Evolutionary conservation across 1,139 yeast species (phyloP), one percentile per base, ranked within the genome.

Genomic region (Zygotorulaspora mrakii): DNA sequence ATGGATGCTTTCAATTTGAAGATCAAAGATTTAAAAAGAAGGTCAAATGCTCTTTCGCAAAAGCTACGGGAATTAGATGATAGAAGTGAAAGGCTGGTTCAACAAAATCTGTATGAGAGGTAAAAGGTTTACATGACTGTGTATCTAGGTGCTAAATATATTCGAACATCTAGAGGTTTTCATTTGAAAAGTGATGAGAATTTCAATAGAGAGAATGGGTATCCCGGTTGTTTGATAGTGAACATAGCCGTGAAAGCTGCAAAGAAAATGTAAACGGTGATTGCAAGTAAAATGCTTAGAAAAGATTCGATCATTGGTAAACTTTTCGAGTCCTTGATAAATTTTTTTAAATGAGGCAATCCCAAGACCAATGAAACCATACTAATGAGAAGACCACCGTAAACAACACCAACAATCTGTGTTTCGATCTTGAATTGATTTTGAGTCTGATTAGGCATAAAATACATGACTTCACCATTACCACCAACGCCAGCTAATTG

Each of bases 401-500:
- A 85, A 7, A 82, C 44, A 32, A 82, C 71, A 3, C 82, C 73
- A 37, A 85, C 64, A 26, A 83, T 72, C 61, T 85, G 94, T n/a
- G 94, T 82, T 63, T 86, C 95, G 25, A 80, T 74, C 5, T 85
- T 96, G 45, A 76, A 74, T 64, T 91, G 98, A 37, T 68, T 68
- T 55, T 82, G 85, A 53, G 84, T 88, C 22, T 85, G 79, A 12
- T 70, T 76, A 5, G 73, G 71, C 7, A 69, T 55, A 55, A 89
- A 77, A 60, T 86, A 88, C 31, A 74, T 72, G 2, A 74, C 70
- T 2, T 65, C 64, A 20, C 89, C 91, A 35, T 74, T 66, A 6
- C 69, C 70, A 39, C 70, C 73, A 33, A 73, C 74, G 45, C 77
- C 79, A 25, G 82, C 70, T 55, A 79, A 83, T 13, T 87, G 95